Evolutionary conservation across 2,329 filamentous ascomycete genomes (phyloP), one percentile per base, ranked within the genome.

Genomic region (Xylariaceae sp.): DNA sequence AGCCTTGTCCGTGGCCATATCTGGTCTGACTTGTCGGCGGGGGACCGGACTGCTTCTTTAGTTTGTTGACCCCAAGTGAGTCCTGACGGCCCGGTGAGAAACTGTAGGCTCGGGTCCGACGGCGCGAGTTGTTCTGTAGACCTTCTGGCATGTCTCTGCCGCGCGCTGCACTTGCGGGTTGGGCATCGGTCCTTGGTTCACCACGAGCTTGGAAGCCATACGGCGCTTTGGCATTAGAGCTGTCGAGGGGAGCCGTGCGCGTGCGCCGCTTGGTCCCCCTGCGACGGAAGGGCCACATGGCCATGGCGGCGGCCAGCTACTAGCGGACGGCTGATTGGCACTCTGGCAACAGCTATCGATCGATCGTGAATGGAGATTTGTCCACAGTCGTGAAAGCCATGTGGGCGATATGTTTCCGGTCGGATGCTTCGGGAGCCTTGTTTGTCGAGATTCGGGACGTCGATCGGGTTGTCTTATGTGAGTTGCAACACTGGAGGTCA

Each of bases 241-340:
- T 44, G 44, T 54, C 50, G 18, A 54, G 49, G 35, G 58, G 56
- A 15, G 55, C 53, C 10, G 55, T 72, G 52, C 73, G 71, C 55
- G 75, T 68, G 64, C 77, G 75, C 70, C 75, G 82, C 70, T 84
- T 84, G 69, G 83, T 85, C 71, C 80, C 85, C 71, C 79, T 85
- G 64, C 86, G 83, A 70, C 85, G 78, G 70, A 95, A 95, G 54
- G 85, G 88, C 90, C 89, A 95, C 69, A 91, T 74, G 66, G 85
- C 82, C 88, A 92, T 92, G 49, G 55, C 68, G 56, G 45, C 51
- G 39, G 33, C 40, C 45, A 35, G 50, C 46, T 35, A 31, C 15
- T 14, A 36, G 44, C 45, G 47, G 35, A 22, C 49, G 31, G 41
- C 41, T 45, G 39, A 33, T 39, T 43, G 49, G 51, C 44, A 51